Conservation (phyloP, 306 rosid genomes). For the Vicia villosa region DNA sequence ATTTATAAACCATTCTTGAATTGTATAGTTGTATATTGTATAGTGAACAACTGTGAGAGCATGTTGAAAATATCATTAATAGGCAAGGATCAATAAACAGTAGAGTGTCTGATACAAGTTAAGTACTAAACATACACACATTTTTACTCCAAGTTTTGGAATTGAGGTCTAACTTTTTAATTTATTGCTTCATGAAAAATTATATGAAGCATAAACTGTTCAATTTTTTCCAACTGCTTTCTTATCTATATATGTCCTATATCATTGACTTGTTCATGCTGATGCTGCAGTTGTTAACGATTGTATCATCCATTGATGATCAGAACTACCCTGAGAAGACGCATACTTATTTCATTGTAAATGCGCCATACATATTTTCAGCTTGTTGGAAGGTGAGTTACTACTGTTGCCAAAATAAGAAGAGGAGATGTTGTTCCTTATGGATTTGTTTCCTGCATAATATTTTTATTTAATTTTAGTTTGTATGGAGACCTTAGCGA, state of each 20-base stretch:
- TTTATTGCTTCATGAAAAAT: constrained; percentile 7
- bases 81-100: constrained; percentile 8
- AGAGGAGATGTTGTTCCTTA: constrained; percentile 24
- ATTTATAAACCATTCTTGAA: constrained; percentile 5
- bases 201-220: background rate
- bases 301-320: constrained; percentile 88
- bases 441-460: constrained; percentile 23
- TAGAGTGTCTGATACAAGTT: constrained; percentile 14
- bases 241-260: background rate
- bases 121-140: background rate
- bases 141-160: background rate
- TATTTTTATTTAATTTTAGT: constrained; percentile 28
- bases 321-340: constrained; percentile 95
- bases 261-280: constrained; percentile 37
- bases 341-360: constrained; percentile 79
- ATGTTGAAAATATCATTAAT: constrained; percentile 23
- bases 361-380: constrained; percentile 85
- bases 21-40: constrained; percentile 14
- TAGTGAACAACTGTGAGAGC: constrained; percentile 6
- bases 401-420: background rate
- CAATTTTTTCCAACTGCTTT: background rate
- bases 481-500: constrained; percentile 28
- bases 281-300: constrained; percentile 78
- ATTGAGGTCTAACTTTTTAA: constrained; percentile 12
- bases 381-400: constrained; percentile 93